Evolutionary conservation across 257 asterid species (phyloP).

Genomic region (Petrea volubilis): DNA sequence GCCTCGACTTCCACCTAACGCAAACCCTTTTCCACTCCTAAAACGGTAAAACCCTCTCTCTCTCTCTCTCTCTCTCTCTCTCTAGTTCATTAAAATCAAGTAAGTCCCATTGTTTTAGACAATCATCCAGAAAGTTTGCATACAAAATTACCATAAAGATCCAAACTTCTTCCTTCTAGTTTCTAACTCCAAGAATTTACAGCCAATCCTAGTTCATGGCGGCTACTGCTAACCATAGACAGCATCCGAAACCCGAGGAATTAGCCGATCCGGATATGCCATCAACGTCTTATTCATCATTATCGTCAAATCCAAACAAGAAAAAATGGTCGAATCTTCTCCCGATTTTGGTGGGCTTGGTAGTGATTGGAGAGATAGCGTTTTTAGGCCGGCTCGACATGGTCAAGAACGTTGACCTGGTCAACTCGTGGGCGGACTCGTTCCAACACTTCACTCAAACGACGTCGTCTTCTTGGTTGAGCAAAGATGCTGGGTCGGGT

Average conservation of each 20-base stretch:
- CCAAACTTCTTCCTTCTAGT: not conserved
- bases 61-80: not conserved
- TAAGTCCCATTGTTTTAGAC: not conserved
- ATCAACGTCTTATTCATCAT: slow-evolving; percentile 39
- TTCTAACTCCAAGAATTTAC: not conserved
- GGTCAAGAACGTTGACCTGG: slow-evolving; percentile 74
- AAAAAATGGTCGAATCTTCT: slow-evolving; percentile 65
- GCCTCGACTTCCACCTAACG: slow-evolving; percentile 13
- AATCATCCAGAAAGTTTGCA: not conserved
- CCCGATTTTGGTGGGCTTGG: slow-evolving; percentile 65
- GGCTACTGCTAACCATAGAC: slow-evolving; percentile 46
- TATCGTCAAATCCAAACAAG: slow-evolving; percentile 37
- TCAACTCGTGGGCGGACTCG: slow-evolving; percentile 92
- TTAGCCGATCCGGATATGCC: slow-evolving; percentile 38
- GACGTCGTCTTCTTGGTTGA: slow-evolving; percentile 23
- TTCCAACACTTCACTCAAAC: slow-evolving; percentile 64
- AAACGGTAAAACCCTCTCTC: slow-evolving; percentile 3
- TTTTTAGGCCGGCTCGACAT: slow-evolving; percentile 76
- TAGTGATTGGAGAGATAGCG: slow-evolving; percentile 82
- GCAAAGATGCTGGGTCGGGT: slow-evolving; percentile 23
- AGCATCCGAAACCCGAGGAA: slow-evolving; percentile 29
- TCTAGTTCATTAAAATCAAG: not conserved
- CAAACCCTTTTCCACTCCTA: not conserved
- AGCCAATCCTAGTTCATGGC: slow-evolving; percentile 28
- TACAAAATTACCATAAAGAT: not conserved